Conservation (phyloP, 176 grass and related monocot species). For the Zea luxurians region DNA sequence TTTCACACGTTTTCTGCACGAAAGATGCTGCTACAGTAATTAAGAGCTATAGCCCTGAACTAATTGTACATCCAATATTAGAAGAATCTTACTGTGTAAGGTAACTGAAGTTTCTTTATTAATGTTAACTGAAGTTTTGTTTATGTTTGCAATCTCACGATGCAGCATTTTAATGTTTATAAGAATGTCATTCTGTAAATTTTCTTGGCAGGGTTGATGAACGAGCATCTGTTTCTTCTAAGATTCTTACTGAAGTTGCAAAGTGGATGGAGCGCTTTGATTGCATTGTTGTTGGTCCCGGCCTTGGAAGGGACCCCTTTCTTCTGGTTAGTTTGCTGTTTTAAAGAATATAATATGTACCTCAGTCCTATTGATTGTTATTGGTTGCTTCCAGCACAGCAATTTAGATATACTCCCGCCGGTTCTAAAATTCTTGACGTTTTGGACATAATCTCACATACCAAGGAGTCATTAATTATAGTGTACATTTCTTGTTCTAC, state of each 20-base stretch:
- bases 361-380: constrained; percentile 6
- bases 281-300: constrained; percentile 92
- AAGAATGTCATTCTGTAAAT: constrained; percentile 3
- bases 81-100: constrained; percentile 92
- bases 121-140: constrained; percentile 32
- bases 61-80: constrained; percentile 91
- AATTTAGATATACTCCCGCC: not conserved
- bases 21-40: constrained; percentile 96
- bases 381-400: not conserved
- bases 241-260: constrained; percentile 73
- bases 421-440: too few species aligned
- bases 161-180: not conserved
- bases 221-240: constrained; percentile 54
- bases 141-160: not conserved
- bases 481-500: too few species aligned
- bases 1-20: constrained; percentile 96
- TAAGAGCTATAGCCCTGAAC: constrained; percentile 93
- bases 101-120: constrained; percentile 42
- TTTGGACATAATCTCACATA: too few species aligned
- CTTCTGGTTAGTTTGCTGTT: constrained; percentile 62
- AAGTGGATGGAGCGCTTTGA: constrained; percentile 96
- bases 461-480: too few species aligned
- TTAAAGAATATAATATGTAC: not conserved
- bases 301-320: constrained; percentile 90
- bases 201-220: constrained; percentile 63